Evolutionary conservation across 2,329 filamentous ascomycete genomes (phyloP), one percentile per base, ranked within the genome.

Genomic region (Scytalidium lignicola): DNA sequence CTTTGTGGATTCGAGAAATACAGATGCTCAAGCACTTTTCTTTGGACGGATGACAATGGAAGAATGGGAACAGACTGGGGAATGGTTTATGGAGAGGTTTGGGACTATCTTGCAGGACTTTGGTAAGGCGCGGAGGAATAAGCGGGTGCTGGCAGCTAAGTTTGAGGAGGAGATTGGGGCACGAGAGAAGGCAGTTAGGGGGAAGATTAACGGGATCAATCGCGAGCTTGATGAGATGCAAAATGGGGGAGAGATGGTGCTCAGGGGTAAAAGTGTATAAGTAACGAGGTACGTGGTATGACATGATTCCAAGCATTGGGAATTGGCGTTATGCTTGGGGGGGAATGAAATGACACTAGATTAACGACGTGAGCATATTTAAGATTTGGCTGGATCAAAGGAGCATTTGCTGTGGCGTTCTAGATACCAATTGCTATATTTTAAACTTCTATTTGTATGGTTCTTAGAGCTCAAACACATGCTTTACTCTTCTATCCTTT

Each of bases 401-500:
- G n/a, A n/a, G n/a, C 12, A 15, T 37, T 37, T 37, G 32, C 32
- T 15, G n/a, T 45, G 23, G n/a, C 19, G 19, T 26, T 47, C 39
- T 48, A 44, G 46, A 56, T 59, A 57, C 51, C 53, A 58, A 52
- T 54, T 58, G 55, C 52, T 51, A 37, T 13, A 46, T 44, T 21
- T 32, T 49, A 29, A 44, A 39, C 22, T 41, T 20, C 20, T 13
- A 44, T 43, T 29, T 21, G 15, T 29, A 13, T 37, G 32, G 32
- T 15, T 26, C 23, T 55, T 40, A 64, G 39, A 62, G 56, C 42
- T 45, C 50, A 29, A 67, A 58, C 12, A 73, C 59, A n/a, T 62
- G 59, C 45, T 65, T 58, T 1, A 76, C 70, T 22, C 61, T 64
- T 39, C 76, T 67, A 57, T 74, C 71, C 54, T 60, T 69, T 42